A percentile compares a stretch with the other conserved stretches of the same genome.
Evolutionary conservation across 306 rosid genomes (phyloP).

Genomic region (Clitoria ternatea): DNA sequence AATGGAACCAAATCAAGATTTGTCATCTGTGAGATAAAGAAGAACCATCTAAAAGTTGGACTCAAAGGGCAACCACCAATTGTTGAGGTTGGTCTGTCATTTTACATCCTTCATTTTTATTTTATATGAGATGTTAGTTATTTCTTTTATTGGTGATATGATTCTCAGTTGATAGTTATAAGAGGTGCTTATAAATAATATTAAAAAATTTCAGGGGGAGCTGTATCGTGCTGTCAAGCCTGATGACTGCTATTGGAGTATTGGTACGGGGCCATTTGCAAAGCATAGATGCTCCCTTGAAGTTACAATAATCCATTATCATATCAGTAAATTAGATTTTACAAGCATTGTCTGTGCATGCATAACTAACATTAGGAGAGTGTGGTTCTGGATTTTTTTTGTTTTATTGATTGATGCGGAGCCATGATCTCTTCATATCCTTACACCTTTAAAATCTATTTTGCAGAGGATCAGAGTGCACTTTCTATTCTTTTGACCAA

Average conservation of each 20-base stretch:
- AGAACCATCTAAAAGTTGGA: constrained; percentile 77
- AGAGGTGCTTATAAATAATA: constrained; percentile 1
- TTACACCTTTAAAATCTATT: neutral
- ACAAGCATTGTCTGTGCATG: neutral
- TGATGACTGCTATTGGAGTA: constrained; percentile 87
- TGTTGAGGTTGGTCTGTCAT: constrained; percentile 59
- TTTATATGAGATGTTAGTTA: neutral
- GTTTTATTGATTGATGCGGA: neutral
- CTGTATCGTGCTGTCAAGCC: constrained; percentile 57
- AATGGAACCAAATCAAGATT: constrained; percentile 72
- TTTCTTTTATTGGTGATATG: neutral
- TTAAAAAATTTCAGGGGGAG: constrained; percentile 52
- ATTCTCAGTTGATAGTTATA: neutral
- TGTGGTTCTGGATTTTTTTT: neutral
- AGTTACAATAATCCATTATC: neutral
- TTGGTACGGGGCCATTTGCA: constrained; percentile 45
- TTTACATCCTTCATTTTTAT: neutral
- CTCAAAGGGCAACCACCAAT: constrained; percentile 91
- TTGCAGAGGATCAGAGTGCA: constrained; percentile 83
- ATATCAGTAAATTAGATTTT: neutral
- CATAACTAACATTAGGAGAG: neutral
- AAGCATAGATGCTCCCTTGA: neutral
- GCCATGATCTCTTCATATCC: constrained; percentile 3
- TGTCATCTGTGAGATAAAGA: constrained; percentile 76
- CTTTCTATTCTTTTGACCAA: constrained; percentile 87